Base-by-base conservation (phyloP, 768 basidiomycete genomes). In the Rhodocollybia butyracea region DNA sequence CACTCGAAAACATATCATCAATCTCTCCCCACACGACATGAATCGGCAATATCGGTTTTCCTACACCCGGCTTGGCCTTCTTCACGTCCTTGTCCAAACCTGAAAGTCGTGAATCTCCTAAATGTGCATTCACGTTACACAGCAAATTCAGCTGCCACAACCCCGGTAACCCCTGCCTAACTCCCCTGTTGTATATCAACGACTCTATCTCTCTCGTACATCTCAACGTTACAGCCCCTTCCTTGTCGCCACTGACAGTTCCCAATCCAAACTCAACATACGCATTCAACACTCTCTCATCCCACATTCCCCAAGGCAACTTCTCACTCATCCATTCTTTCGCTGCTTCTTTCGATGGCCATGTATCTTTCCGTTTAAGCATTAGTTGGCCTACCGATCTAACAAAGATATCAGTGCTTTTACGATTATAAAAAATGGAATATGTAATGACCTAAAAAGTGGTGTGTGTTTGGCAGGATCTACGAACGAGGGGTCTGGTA, bases 241-340 rank as follows among this genome's bases (percentile, higher is more conserved):
- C 29, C 19, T 46, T 13, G 15, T 19, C 21, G 1, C 24, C 31
- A 19, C 19, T 31, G 8, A 3, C 22, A 2, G 12, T 4, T 11
- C 34, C 48, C 48, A 50, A 21, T 24, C 48, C 48, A 22, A 36
- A 50, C n/a, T 41, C 51, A 19, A 53, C 51, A 43, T 41, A 53
- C 11, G 15, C 15, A 3, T 42, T 26, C 19, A 53, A 41, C 24
- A 53, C 51, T 21, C 41, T 43, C 15, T 29, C 41, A 26, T 53
- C 51, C 51, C 51, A 53, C 51, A 53, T 41, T 5, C 51, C 26
- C 51, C 51, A 53, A 3, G 51, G 51, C 15, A 53, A 22, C 12
- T 34, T 26, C 5, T 43, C n/a, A 24, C 11, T 31, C 38, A 53
- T 29, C 51, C 51, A 53, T 10, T 15, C 51, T n/a, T 29, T 40